Evolutionary conservation across 805 yeast genomes (phyloP).

Genomic region (Suhomyces sp.): DNA sequence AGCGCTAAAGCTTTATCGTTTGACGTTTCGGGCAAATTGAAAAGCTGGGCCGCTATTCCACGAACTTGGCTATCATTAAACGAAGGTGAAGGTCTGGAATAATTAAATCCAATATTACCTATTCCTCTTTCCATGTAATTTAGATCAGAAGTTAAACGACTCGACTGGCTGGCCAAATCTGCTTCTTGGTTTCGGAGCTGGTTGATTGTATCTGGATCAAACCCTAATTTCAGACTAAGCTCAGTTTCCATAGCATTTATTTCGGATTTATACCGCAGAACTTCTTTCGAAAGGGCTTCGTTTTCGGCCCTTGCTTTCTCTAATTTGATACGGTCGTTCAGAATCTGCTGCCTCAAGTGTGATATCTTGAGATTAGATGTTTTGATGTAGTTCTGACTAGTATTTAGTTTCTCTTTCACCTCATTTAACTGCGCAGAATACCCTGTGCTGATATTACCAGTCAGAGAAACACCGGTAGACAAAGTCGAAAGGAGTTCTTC

Average conservation of each 20-base stretch:
- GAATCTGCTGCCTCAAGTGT: constrained; percentile 53
- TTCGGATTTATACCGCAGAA: constrained; percentile 40
- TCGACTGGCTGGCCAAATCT: constrained; percentile 41
- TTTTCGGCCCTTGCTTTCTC: constrained; percentile 52
- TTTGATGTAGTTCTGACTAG: constrained; percentile 53
- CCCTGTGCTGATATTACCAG: constrained; percentile 73
- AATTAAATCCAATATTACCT: constrained; percentile 73
- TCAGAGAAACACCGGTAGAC: constrained; percentile 85
- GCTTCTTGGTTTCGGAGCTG: constrained; percentile 47
- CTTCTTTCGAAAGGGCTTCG: constrained; percentile 37
- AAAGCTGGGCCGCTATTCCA: constrained; percentile 88
- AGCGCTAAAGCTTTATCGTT: constrained; percentile 71
- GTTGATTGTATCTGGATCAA: constrained; percentile 44
- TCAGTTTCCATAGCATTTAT: constrained; percentile 38
- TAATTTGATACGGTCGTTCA: constrained; percentile 47
- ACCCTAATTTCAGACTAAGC: constrained; percentile 51
- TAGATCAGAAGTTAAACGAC: constrained; percentile 43
- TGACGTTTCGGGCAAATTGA: constrained; percentile 56
- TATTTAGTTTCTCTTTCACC: constrained; percentile 54
- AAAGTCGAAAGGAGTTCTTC: constrained; percentile 80
- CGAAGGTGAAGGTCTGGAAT: constrained; percentile 58
- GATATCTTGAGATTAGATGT: constrained; percentile 57
- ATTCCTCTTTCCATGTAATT: constrained; percentile 60
- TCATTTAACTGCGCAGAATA: constrained; percentile 68
- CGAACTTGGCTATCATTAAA: constrained; percentile 65